Evolutionary conservation across 129 eudicot species (phyloP).

Genomic region (Arctium minus): DNA sequence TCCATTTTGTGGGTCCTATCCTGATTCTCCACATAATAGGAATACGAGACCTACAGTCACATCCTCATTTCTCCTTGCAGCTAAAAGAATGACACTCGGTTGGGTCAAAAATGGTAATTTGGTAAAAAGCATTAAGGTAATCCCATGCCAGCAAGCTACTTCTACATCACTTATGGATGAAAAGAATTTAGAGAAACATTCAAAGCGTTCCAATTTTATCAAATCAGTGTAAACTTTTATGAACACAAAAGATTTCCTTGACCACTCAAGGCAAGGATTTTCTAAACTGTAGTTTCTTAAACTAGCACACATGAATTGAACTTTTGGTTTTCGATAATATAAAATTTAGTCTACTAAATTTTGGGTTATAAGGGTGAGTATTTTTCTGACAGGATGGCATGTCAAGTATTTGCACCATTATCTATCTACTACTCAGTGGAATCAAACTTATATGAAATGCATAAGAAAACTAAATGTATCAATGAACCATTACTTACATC

Average conservation of each 20-base stretch:
- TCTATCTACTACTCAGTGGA: background rate
- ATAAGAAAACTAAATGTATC: background rate
- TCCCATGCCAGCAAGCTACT: background rate
- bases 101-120: background rate
- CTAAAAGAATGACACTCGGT: background rate
- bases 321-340: background rate
- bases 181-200: background rate
- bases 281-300: background rate
- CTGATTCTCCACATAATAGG: background rate
- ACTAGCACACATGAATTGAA: background rate
- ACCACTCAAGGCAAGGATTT: background rate
- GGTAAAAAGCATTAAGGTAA: background rate
- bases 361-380: too few relatives aligned
- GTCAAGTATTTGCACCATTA: background rate
- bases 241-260: background rate
- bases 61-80: background rate
- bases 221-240: background rate
- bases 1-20: background rate
- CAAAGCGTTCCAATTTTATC: background rate
- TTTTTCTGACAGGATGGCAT: too few relatives aligned
- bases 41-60: background rate
- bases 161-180: background rate
- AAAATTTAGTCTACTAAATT: background rate
- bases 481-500: conserved; percentile 49
- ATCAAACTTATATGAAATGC: background rate